Percentiles rank a stretch among this genome's conserved stretches.
phyloP scores from a whole-genome alignment of 1,284 basidiomycete genomes.

The Puccinia hordei region DNA sequence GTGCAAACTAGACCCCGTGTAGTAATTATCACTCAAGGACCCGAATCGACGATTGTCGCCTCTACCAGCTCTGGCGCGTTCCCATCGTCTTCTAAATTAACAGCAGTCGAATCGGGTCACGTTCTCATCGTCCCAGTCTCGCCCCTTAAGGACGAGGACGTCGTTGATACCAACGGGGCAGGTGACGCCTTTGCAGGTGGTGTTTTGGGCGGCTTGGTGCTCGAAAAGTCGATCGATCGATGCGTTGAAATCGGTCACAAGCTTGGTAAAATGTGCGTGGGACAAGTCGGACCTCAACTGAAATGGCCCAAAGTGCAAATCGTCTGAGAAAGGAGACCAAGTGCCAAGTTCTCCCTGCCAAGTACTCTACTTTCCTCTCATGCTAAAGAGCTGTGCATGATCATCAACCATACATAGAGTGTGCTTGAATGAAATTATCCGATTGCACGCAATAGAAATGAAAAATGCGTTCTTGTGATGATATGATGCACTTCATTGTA shows the following conservation, averaged over 20 bases:
- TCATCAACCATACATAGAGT: background rate
- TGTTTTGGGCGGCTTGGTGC: conserved; percentile 81
- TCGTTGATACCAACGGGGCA: conserved; percentile 98
- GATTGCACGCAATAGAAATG: background rate
- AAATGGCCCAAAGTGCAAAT: conserved; percentile 52
- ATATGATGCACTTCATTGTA: too few relatives aligned
- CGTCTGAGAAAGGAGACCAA: background rate
- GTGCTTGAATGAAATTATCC: background rate
- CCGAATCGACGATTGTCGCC: conserved; percentile 78
- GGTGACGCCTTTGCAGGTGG: conserved; percentile 99
- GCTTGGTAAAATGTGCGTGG: conserved; percentile 83
- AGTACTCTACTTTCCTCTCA: background rate
- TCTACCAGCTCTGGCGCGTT: conserved; percentile 66
- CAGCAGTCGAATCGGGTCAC: conserved; percentile 32
- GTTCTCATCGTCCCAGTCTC: conserved; percentile 65
- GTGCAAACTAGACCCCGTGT: conserved; percentile 74
- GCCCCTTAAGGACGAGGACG: conserved; percentile 69
- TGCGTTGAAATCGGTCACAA: conserved; percentile 84
- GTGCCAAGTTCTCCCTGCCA: too few relatives aligned
- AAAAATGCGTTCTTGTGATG: too few relatives aligned
- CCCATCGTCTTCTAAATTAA: conserved; percentile 52
- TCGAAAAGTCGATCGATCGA: conserved; percentile 78
- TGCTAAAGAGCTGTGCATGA: background rate
- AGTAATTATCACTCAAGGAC: conserved; percentile 90
- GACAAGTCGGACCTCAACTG: conserved; percentile 67